Conservation (phyloP, 75 land plant genomes). For the Selaginella moellendorffii region DNA sequence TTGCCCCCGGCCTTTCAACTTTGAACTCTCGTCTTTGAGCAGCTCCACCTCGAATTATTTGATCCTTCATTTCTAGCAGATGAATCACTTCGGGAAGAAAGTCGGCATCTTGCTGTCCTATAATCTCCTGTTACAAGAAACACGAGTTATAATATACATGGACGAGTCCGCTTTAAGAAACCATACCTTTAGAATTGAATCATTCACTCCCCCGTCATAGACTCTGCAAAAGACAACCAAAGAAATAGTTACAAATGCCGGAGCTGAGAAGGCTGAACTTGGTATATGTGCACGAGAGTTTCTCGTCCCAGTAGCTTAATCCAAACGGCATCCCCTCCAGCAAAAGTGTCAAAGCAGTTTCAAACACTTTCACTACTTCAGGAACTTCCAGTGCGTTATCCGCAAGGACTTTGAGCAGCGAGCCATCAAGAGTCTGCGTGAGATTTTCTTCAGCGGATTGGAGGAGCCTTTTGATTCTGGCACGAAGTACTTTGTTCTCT, state of each 20-base stretch:
- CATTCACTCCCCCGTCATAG: background rate
- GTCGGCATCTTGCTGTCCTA: constrained; percentile 12
- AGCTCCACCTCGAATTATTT: constrained; percentile 2
- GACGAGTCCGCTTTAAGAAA: background rate
- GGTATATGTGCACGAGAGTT: constrained; percentile 10
- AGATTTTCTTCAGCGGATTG: no score
- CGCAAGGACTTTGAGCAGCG: no score
- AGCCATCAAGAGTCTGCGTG: no score
- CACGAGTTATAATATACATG: no score
- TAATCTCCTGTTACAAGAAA: constrained; percentile 16
- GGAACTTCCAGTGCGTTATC: no score
- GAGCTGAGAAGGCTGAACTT: constrained; percentile 4
- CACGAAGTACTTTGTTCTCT: background rate
- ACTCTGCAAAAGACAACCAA: background rate
- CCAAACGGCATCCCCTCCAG: constrained; percentile 12
- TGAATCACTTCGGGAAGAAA: constrained; percentile 14
- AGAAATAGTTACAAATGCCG: background rate
- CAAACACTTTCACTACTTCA: background rate
- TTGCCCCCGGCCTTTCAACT: constrained; percentile 1
- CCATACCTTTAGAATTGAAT: background rate
- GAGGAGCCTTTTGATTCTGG: background rate
- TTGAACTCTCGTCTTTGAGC: constrained; percentile 12
- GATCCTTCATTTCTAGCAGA: constrained; percentile 12
- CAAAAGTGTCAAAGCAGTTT: constrained; percentile 11
- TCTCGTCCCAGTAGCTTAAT: constrained; percentile 10